Percentiles rank a stretch among this genome's conserved stretches.
These are phyloP conservation scores for Didymellaceae sp. DNA, from an alignment of 2,329 filamentous ascomycete species.

Conservation along the genomic window DNA sequence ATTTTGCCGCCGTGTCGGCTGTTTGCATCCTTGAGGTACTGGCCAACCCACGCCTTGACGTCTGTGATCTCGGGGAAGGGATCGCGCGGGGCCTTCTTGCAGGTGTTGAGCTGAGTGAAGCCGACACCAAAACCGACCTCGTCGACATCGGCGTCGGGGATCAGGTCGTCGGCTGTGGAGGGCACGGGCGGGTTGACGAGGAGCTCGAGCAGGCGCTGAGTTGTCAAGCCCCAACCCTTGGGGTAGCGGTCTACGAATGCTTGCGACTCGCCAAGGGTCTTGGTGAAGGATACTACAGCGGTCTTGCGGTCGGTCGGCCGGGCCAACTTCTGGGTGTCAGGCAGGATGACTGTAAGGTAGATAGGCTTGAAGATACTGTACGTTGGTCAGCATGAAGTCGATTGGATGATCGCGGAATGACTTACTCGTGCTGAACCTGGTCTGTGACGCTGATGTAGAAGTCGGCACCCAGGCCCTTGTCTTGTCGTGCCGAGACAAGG, in stretches of 20 bases:
- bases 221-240: constrained; percentile 88
- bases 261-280: constrained; percentile 84
- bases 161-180: constrained; percentile 71
- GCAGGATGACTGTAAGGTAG: constrained; percentile 86
- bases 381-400: constrained; percentile 23
- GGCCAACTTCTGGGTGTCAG: constrained; percentile 85
- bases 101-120: constrained; percentile 92
- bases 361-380: constrained; percentile 77
- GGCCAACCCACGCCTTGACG: constrained; percentile 81
- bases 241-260: constrained; percentile 75
- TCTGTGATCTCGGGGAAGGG: constrained; percentile 86
- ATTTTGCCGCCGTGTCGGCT: constrained; percentile 73
- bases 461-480: constrained; percentile 86
- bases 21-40: constrained; percentile 80
- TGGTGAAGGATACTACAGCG: constrained; percentile 90
- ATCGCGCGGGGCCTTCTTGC: constrained; percentile 75
- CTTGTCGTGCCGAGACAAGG: constrained; percentile 78
- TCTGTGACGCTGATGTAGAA: constrained; percentile 90
- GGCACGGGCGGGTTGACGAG: constrained; percentile 85
- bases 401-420: background rate
- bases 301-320: constrained; percentile 90
- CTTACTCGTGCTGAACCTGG: constrained; percentile 72
- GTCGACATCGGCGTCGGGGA: constrained; percentile 89
- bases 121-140: constrained; percentile 94
- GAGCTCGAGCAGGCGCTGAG: constrained; percentile 85